Percentiles rank a stretch among this genome's conserved stretches.
Conservation (phyloP, 495 filamentous ascomycete genomes). For the Aspergillus baeticus region DNA sequence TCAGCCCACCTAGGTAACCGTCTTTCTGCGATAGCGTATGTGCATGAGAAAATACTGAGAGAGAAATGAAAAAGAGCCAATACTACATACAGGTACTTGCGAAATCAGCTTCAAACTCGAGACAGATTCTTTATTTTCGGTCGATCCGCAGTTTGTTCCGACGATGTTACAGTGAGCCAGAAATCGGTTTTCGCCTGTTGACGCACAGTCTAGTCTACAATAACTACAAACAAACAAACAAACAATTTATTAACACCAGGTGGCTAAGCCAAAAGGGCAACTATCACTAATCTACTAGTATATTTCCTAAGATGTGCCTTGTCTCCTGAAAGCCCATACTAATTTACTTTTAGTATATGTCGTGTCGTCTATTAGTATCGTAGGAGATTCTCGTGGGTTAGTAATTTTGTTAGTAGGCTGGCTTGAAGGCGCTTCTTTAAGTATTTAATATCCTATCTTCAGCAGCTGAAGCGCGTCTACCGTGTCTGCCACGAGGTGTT, state of each 20-base stretch:
- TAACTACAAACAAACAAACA: no score
- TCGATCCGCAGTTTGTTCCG: no score
- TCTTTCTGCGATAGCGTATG: no score
- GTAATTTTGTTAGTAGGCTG: slow-evolving; percentile 29
- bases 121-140: no score
- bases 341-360: slow-evolving; percentile 21
- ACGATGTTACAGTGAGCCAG: no score
- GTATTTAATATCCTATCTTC: slow-evolving; percentile 29
- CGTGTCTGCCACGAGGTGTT: slow-evolving; percentile 21
- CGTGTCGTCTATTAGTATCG: slow-evolving; percentile 21
- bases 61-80: no score
- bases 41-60: no score
- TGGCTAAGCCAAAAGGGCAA: slow-evolving; percentile 30
- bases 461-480: slow-evolving; percentile 26
- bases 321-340: slow-evolving; percentile 27
- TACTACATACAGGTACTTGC: no score
- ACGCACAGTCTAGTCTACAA: no score
- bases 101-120: no score
- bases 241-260: slow-evolving; percentile 36
- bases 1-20: no score
- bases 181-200: no score
- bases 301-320: slow-evolving; percentile 22
- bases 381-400: slow-evolving; percentile 27
- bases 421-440: slow-evolving; percentile 31
- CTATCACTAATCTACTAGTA: slow-evolving; percentile 31